A percentile compares a stretch with the other conserved stretches of the same genome.
Conservation (phyloP, 768 basidiomycete species). For the Calocybe indica region DNA sequence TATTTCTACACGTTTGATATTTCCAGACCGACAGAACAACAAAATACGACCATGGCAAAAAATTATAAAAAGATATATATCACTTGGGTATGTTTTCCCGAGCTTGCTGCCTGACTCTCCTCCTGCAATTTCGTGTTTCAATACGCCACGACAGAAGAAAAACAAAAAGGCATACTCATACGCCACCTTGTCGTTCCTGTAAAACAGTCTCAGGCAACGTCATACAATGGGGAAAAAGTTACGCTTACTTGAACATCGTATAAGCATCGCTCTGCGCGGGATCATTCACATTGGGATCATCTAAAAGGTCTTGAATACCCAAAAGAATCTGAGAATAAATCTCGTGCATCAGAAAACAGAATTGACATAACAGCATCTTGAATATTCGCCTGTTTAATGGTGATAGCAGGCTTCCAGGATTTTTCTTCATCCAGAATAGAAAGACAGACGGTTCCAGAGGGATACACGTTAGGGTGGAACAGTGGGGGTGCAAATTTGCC, state of each 20-base stretch:
- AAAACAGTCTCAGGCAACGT: slow-evolving; percentile 6
- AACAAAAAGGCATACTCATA: slow-evolving; percentile 64
- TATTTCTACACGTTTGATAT: no score
- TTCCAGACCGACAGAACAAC: no score
- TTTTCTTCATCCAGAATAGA: slow-evolving; percentile 99
- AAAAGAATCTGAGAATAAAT: slow-evolving; percentile 67
- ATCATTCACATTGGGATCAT: slow-evolving; percentile 95
- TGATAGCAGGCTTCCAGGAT: slow-evolving; percentile 98
- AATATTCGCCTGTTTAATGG: slow-evolving; percentile 84
- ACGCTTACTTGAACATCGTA: slow-evolving; percentile 92
- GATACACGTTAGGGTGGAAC: slow-evolving; percentile 98
- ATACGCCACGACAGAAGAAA: slow-evolving; percentile 1
- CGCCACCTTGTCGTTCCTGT: slow-evolving; percentile 86
- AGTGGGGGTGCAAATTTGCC: slow-evolving; percentile 96
- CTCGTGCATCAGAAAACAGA: background rate
- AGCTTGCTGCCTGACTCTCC: slow-evolving; percentile 79
- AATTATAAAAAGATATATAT: slow-evolving; percentile 2
- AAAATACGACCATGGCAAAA: slow-evolving; percentile 3
- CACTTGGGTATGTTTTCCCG: slow-evolving; percentile 88
- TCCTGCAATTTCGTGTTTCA: slow-evolving; percentile 34
- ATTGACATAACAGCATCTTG: background rate
- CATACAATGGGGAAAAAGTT: background rate
- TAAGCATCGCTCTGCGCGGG: slow-evolving; percentile 99
- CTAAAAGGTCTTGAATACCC: slow-evolving; percentile 92
- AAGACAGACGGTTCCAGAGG: slow-evolving; percentile 96